Conservation (phyloP, 192 early-diverging fungal species). For the Phycomyces nitens region DNA sequence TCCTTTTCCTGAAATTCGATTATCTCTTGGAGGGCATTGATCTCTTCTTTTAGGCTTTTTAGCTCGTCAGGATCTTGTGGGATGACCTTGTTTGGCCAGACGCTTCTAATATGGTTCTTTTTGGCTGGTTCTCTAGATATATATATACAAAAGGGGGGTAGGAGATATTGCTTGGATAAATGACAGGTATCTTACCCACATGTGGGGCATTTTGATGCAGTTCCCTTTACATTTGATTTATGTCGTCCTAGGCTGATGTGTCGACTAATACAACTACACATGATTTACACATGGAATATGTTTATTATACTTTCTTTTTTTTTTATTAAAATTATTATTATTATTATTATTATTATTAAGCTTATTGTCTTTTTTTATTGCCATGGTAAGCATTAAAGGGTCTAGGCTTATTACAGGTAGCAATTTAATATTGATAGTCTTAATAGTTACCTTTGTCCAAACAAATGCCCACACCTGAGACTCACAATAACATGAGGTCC, state of each 20-base stretch:
- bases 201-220: neutral
- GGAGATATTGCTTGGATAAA: too few species aligned
- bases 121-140: neutral
- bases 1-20: too few species aligned
- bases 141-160: too few species aligned
- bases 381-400: too few species aligned
- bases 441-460: slow-evolving; percentile 20
- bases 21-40: neutral
- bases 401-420: too few species aligned
- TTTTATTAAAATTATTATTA: neutral
- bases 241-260: neutral
- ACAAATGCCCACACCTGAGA: slow-evolving; percentile 18
- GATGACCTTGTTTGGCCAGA: slow-evolving; percentile 2
- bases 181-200: neutral
- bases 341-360: neutral
- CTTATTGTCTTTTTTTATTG: neutral
- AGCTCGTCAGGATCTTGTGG: neutral
- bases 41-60: neutral
- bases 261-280: slow-evolving; percentile 5
- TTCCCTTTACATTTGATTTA: neutral
- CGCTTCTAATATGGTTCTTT: neutral
- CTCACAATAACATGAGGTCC: slow-evolving; percentile 13
- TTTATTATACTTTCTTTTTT: neutral
- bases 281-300: neutral
- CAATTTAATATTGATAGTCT: too few species aligned